Evolutionary conservation across 495 filamentous ascomycete genomes (phyloP), one percentile per base, ranked within the genome.

Genomic region (Opeltia flavorubescens): DNA sequence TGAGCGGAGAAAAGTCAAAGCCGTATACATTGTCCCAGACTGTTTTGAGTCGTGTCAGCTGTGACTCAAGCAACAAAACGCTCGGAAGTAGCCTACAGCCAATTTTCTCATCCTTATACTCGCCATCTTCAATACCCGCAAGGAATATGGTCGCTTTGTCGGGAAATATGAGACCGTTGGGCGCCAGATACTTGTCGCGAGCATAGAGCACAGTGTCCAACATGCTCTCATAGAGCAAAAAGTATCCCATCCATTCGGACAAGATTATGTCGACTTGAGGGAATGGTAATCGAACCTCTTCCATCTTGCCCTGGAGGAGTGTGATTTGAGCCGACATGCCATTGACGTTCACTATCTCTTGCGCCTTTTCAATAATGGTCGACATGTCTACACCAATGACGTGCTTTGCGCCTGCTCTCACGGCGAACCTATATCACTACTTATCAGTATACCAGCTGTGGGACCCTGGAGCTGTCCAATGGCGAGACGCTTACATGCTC

Each of bases 161-260:
- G 17, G 89, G 89, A 56, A 94, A 89, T 49, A 95, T 88, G 49
- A 94, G 72, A 26, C 91, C 91, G 51, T 77, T 84, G 13, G 82
- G 77, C 41, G 66, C 71, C 30, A 99, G 81, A 68, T 96, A 99
- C 49, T 70, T 76, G 72, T 99, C 89, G 55, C 91, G 78, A 17
- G 91, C 91, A 61, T 84, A 94, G 33, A 99, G 77, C 12, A 99
- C 93, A 30, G 85, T 93, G 50, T 94, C 89, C 49, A 99, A 68
- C 91, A 99, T 99, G 68, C 82, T 85, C 73, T 99, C 91, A 68
- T 95, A 99, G 34, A 96, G 77, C 38, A 99, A 76, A 68, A 91
- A 94, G 70, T 99, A 99, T 38, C 91, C 91, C 91, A 99, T 99
- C 91, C 91, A 99, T 68, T 99, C 91, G 26, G 86, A 94, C 50